phyloP scores from a whole-genome alignment of 176 grass and related monocot species.

The Raddia distichophylla region DNA sequence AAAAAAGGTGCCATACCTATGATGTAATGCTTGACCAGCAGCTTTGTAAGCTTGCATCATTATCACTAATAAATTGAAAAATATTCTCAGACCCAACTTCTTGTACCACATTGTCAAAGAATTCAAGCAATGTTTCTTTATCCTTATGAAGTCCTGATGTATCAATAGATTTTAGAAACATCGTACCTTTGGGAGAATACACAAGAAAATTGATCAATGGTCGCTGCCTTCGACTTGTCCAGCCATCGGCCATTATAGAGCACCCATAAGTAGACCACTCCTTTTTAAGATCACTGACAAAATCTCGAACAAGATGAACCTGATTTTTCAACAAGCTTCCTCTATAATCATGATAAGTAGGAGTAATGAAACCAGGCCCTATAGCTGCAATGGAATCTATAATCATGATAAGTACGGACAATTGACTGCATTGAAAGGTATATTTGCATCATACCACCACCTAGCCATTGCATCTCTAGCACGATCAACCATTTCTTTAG shows the following conservation, averaged over 20 bases:
- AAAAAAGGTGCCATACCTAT: conserved; percentile 57
- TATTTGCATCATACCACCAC: conserved; percentile 48
- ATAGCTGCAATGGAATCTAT: conserved; percentile 48
- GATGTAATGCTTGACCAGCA: conserved; percentile 42
- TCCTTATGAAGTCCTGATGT: conserved; percentile 8
- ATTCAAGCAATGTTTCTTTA: conserved; percentile 40
- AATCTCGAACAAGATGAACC: conserved; percentile 33
- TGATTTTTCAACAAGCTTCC: conserved; percentile 36
- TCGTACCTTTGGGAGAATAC: conserved; percentile 48
- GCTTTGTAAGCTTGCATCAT: conserved; percentile 50
- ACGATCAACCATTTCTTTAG: background rate
- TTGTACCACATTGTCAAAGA: conserved; percentile 50
- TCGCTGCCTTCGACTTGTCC: conserved; percentile 14
- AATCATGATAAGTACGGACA: no score
- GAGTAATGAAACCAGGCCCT: conserved; percentile 44
- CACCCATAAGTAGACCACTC: conserved; percentile 46
- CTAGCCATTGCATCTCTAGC: conserved; percentile 39
- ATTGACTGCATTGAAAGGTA: conserved; percentile 48
- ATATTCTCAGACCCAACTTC: conserved; percentile 52
- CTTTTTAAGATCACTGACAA: conserved; percentile 44
- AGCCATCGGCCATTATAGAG: conserved; percentile 40
- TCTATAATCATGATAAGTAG: conserved; percentile 48
- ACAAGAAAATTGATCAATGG: conserved; percentile 48
- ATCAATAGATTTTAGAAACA: conserved; percentile 59
- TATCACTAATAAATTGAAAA: conserved; percentile 54